These are phyloP conservation scores for Porcisia hertigi DNA, from an alignment of 208 protist genomes.

Conservation along the genomic window DNA sequence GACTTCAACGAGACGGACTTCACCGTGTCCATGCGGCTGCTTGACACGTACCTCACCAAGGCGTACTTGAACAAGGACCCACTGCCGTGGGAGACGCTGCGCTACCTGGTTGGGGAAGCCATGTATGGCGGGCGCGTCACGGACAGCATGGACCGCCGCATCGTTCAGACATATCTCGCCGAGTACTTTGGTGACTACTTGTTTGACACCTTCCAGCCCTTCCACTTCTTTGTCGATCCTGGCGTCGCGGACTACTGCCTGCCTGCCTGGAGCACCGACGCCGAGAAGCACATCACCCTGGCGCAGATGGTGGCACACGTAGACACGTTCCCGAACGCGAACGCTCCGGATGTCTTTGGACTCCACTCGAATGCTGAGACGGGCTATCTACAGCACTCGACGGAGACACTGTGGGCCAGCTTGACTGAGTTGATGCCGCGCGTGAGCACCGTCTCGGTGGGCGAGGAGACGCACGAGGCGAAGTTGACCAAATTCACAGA, in stretches of 20 bases:
- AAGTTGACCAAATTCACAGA: constrained; percentile 87
- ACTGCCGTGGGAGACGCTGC: constrained; percentile 98
- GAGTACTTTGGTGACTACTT: constrained; percentile 99
- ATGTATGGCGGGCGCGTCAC: constrained; percentile 99
- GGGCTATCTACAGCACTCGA: constrained; percentile 94
- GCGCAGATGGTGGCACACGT: constrained; percentile 93
- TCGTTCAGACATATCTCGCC: constrained; percentile 98
- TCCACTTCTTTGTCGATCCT: constrained; percentile 96
- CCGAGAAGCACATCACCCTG: constrained; percentile 65
- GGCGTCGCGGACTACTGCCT: constrained; percentile 91
- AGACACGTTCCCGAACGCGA: constrained; percentile 92
- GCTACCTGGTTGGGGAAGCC: constrained; percentile 99
- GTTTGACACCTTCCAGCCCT: constrained; percentile 98
- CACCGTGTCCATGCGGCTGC: constrained; percentile 95
- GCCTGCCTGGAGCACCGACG: constrained; percentile 77
- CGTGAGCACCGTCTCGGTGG: constrained; percentile 41
- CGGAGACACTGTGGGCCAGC: constrained; percentile 94
- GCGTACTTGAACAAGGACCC: constrained; percentile 92
- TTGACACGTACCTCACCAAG: constrained; percentile 98
- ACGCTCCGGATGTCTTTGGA: constrained; percentile 98
- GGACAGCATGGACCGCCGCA: constrained; percentile 97
- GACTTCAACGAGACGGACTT: constrained; percentile 99
- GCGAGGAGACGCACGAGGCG: constrained; percentile 86
- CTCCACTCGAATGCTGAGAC: constrained; percentile 99
- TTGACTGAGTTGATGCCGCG: constrained; percentile 97